These are phyloP conservation scores for Kwoniella bestiolae DNA, from an alignment of 768 basidiomycete species.

Conservation along the genomic window DNA sequence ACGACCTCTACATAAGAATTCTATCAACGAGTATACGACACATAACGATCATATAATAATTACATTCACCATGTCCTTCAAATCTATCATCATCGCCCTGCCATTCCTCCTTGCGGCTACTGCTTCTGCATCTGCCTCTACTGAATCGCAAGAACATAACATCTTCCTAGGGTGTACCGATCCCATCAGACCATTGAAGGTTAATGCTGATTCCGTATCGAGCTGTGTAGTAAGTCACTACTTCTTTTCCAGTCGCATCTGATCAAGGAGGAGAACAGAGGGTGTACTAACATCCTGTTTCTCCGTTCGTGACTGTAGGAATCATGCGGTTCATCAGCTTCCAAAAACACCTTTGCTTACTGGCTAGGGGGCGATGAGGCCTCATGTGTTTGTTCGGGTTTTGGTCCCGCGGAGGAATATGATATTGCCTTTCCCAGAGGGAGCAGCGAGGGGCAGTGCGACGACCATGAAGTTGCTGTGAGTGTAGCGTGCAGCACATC, in stretches of 20 bases:
- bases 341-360: slow-evolving; percentile 17
- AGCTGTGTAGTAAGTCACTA: slow-evolving; percentile 15
- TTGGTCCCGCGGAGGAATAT: slow-evolving; percentile 15
- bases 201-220: neutral
- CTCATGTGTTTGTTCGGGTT: slow-evolving; percentile 11
- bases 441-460: slow-evolving; percentile 3
- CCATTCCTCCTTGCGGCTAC: slow-evolving; percentile 5
- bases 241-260: too few species aligned
- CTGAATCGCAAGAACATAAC: neutral
- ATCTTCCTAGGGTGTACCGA: slow-evolving; percentile 20
- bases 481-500: neutral
- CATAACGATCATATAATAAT: neutral
- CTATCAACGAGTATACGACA: neutral
- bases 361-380: neutral
- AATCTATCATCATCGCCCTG: slow-evolving; percentile 12
- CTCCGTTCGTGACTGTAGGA: neutral
- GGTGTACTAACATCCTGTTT: too few species aligned
- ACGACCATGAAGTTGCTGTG: slow-evolving; percentile 19
- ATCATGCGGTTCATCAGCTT: slow-evolving; percentile 1
- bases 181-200: slow-evolving; percentile 7
- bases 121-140: neutral
- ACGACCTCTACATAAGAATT: neutral
- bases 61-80: slow-evolving; percentile 3
- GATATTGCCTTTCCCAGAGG: slow-evolving; percentile 17
- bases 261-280: too few species aligned